A percentile compares a stretch with the other conserved stretches of the same genome.
phyloP scores from a whole-genome alignment of 2,329 filamentous ascomycete species.

The Claviceps lovelessii region DNA sequence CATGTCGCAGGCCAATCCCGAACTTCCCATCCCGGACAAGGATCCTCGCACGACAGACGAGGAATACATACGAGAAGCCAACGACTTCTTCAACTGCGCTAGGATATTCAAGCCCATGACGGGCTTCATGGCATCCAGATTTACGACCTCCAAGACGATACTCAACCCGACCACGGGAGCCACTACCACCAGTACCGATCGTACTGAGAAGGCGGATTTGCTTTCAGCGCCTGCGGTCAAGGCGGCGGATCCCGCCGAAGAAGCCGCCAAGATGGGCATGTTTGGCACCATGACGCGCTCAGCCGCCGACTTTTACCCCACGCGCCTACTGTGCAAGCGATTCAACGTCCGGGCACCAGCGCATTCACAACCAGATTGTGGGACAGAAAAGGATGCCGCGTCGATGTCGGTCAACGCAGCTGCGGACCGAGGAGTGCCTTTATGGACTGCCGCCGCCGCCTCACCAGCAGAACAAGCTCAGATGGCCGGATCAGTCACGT shows the following conservation, averaged over 20 bases:
- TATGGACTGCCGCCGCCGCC: not conserved
- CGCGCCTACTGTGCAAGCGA: slow-evolving; percentile 78
- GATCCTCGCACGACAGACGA: slow-evolving; percentile 36
- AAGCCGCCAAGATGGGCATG: slow-evolving; percentile 82
- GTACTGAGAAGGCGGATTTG: slow-evolving; percentile 10
- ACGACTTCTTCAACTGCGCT: slow-evolving; percentile 54
- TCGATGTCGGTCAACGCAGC: not conserved
- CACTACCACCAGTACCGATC: slow-evolving; percentile 3
- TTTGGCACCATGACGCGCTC: slow-evolving; percentile 77
- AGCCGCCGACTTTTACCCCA: slow-evolving; percentile 59
- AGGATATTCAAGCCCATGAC: slow-evolving; percentile 81
- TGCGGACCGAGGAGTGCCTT: not conserved
- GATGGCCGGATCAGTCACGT: not conserved
- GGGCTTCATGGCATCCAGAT: slow-evolving; percentile 83
- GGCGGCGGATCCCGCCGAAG: slow-evolving; percentile 56
- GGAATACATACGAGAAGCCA: slow-evolving; percentile 68
- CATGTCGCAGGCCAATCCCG: slow-evolving; percentile 47
- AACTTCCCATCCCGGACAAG: slow-evolving; percentile 35
- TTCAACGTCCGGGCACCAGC: slow-evolving; percentile 75
- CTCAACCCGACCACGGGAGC: slow-evolving; percentile 13
- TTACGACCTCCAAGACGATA: slow-evolving; percentile 55
- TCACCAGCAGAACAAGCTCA: not conserved
- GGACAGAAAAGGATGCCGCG: slow-evolving; percentile 16
- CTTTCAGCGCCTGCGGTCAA: slow-evolving; percentile 21
- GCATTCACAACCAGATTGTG: slow-evolving; percentile 43